Base-by-base conservation (phyloP, 2,329 filamentous ascomycete species). In the Ophiostoma populinum region DNA sequence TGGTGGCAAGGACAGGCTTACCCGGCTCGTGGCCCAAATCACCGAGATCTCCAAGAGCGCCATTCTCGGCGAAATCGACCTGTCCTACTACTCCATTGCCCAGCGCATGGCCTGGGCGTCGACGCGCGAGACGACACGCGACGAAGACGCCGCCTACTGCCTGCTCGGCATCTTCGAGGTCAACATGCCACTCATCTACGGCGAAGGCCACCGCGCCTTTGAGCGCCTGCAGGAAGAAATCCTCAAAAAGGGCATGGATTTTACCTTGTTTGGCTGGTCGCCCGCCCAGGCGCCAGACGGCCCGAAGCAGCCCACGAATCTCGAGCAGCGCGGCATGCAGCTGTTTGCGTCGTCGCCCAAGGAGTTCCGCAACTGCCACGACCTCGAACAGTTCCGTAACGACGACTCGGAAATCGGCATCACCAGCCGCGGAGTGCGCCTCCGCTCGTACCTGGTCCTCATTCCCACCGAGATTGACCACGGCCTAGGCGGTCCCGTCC, bases 71-170 rank as follows among this genome's bases (percentile, higher is more conserved):
- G 11, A 25, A 1, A 18, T 25, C 3, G 32, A 21, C 9, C 20
- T 40, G 11, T 8, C 10, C 9, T 7, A 9, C 7, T 38, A 38
- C 21, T 35, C 39, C 11, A 34, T 31, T 4, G 42, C 42, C 0
- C 29, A 36, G 24, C 38, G 40, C 24, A 43, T 46, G 43, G 35
- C 34, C 2, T 47, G 45, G 45, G 42, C 44, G 2, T 34, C 43
- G 18, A 21, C 20, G 11, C 32, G 45, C 5, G 6, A 21, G 3
- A 46, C 45, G 1, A 45, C 43, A 3, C 33, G 37, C 5, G 25
- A 36, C 1, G 45, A 46, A 21, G 44, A 47, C 31, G 13, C 16
- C 2, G 44, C 44, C 3, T 46, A 46, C 28, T 35, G 40, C 17
- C 22, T 46, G 19, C 27, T 47, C 10, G 45, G 44, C 5, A 28